These are phyloP conservation scores for Aspergillus sp. DNA, from an alignment of 2,329 filamentous ascomycete genomes.

Conservation along the genomic window DNA sequence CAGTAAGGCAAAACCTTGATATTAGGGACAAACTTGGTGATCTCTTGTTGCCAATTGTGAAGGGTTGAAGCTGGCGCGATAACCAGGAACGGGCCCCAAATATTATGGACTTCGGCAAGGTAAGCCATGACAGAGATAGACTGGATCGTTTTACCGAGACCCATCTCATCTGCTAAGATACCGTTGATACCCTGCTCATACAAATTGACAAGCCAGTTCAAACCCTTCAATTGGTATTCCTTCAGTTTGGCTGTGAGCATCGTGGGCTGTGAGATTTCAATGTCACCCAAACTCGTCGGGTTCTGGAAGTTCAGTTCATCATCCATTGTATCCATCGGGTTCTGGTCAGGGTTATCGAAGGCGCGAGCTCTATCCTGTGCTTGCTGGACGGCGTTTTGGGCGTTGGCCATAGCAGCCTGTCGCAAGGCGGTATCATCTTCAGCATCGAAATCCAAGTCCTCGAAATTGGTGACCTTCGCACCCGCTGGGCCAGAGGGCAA, in stretches of 20 bases:
- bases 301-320: slow-evolving; percentile 99
- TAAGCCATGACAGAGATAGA: slow-evolving; percentile 99
- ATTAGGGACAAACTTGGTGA: slow-evolving; percentile 87
- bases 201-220: slow-evolving; percentile 98
- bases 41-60: slow-evolving; percentile 99
- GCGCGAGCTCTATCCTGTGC: slow-evolving; percentile 89
- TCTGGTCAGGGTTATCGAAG: slow-evolving; percentile 81
- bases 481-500: slow-evolving; percentile 51
- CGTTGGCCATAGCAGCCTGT: slow-evolving; percentile 88
- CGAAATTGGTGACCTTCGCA: slow-evolving; percentile 84
- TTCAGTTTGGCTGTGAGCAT: slow-evolving; percentile 92
- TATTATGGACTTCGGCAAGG: slow-evolving; percentile 93
- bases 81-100: slow-evolving; percentile 96
- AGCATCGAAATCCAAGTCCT: slow-evolving; percentile 92
- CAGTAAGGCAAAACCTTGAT: slow-evolving; percentile 97
- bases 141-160: slow-evolving; percentile 97
- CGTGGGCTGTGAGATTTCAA: slow-evolving; percentile 91
- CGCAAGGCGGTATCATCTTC: slow-evolving; percentile 83
- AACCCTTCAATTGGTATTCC: slow-evolving; percentile 97
- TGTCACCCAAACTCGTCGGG: slow-evolving; percentile 88
- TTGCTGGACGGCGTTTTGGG: slow-evolving; percentile 91
- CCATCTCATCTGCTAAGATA: slow-evolving; percentile 98
- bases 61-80: slow-evolving; percentile 94
- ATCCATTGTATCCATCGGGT: slow-evolving; percentile 71
- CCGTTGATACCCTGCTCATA: slow-evolving; percentile 99